phyloP scores from a whole-genome alignment of 257 asterid species.

The Solanum pennellii region DNA sequence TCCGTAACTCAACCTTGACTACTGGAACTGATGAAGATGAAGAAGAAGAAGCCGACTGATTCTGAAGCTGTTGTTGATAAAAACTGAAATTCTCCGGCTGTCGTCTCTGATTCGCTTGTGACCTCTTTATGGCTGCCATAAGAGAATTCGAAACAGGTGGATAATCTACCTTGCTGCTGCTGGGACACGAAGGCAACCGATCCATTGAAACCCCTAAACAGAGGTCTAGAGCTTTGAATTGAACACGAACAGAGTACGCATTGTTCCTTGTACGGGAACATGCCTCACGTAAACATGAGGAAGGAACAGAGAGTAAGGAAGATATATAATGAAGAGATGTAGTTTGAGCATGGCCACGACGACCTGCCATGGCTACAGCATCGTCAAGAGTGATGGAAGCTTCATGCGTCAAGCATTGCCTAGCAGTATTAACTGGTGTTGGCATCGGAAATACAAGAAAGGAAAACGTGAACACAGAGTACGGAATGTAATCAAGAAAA shows the following conservation, averaged over 20 bases:
- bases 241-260: slow-evolving; percentile 57
- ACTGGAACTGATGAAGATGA: slow-evolving; percentile 35
- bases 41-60: slow-evolving; percentile 21
- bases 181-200: slow-evolving; percentile 46
- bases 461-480: not conserved
- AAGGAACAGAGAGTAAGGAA: slow-evolving; percentile 59
- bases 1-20: slow-evolving; percentile 76
- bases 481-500: not conserved
- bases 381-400: slow-evolving; percentile 65
- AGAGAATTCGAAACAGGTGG: slow-evolving; percentile 84
- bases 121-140: slow-evolving; percentile 87
- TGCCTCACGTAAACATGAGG: slow-evolving; percentile 70
- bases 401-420: slow-evolving; percentile 83
- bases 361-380: slow-evolving; percentile 72
- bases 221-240: slow-evolving; percentile 83
- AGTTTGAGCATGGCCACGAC: slow-evolving; percentile 87
- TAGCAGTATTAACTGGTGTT: slow-evolving; percentile 66
- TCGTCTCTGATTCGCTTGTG: slow-evolving; percentile 78
- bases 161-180: slow-evolving; percentile 26
- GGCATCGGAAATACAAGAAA: slow-evolving; percentile 35
- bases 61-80: slow-evolving; percentile 45
- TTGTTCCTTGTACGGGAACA: slow-evolving; percentile 53
- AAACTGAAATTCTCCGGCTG: slow-evolving; percentile 69
- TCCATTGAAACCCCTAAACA: slow-evolving; percentile 62
- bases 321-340: slow-evolving; percentile 86